Evolutionary conservation across 257 asterid species (phyloP), one percentile per base, ranked within the genome.

Genomic region (Gynochthodes officinalis): DNA sequence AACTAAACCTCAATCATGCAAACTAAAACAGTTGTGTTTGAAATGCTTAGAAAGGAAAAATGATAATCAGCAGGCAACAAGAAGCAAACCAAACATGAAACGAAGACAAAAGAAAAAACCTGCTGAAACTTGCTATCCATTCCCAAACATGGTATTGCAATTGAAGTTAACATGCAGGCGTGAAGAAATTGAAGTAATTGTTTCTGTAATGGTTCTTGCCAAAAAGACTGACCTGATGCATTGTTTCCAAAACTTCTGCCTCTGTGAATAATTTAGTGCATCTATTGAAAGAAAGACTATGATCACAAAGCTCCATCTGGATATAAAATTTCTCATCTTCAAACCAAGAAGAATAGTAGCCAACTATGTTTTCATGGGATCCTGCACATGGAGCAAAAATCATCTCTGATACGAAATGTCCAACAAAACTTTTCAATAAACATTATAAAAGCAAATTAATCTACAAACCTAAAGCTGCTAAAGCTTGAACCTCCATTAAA

Each of bases 401-500:
- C 55, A 33, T 15, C 40, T 55, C 69, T 66, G 14, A 58, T 28
- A 64, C 50, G 43, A 44, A 46, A 66, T 44, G 71, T 33, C 32
- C 53, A 32, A 23, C 33, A 7, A 42, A 46, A 43, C 44, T 65
- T 7, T 39, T 48, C 23, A 23, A 12, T 40, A 57, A 52, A 70
- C 32, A 16, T 52, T 46, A 64, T 76, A 23, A 65, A 30, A 48
- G 21, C 21, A 52, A 25, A 21, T 10, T 30, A 13, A 71, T 59
- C 71, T 11, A 70, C 90, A 67, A 62, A 89, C 97, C 97, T 89
- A 94, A 78, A 67, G 96, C 96, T 1, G 96, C 96, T 86, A 94
- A 74, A 67, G 97, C 90, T 83, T 94, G 98, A 82, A 94, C 98
- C 84, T 94, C 98, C 97, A 89, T 94, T 84, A 91, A 84, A 78